phyloP scores from a whole-genome alignment of 2,329 filamentous ascomycete species.

The Aspergillus texensis region DNA sequence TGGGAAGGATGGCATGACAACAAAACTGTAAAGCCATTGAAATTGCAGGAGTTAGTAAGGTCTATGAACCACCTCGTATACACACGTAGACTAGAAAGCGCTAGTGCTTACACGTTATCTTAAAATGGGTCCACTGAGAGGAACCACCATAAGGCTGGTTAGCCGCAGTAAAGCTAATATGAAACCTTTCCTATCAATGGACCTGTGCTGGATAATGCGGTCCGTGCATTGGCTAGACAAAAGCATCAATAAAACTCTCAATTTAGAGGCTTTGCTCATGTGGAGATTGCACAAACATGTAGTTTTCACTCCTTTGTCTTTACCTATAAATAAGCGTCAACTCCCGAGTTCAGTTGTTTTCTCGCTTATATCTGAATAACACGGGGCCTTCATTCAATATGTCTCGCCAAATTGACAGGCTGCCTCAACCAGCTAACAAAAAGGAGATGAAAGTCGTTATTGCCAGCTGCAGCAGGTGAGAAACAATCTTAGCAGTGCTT shows the following conservation, averaged over 20 bases:
- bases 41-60: too few relatives aligned
- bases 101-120: too few relatives aligned
- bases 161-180: too few relatives aligned
- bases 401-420: conserved; percentile 25
- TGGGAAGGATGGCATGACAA: background rate
- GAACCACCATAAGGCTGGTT: too few relatives aligned
- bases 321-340: background rate
- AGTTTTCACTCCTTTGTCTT: rapidly evolving
- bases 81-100: too few relatives aligned
- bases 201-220: too few relatives aligned
- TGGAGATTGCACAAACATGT: background rate
- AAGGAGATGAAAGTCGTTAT: conserved; percentile 26
- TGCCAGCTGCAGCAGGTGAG: conserved; percentile 27
- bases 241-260: background rate
- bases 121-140: too few relatives aligned
- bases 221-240: too few relatives aligned
- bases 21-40: background rate
- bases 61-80: too few relatives aligned
- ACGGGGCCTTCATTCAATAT: conserved; percentile 6
- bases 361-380: background rate
- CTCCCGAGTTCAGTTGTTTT: background rate
- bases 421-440: conserved; percentile 16
- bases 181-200: too few relatives aligned
- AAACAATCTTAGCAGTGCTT: rapidly evolving
- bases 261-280: background rate